Evolutionary conservation across 805 yeast genomes (phyloP).

Genomic region (Saccharomycopsis capsularis): DNA sequence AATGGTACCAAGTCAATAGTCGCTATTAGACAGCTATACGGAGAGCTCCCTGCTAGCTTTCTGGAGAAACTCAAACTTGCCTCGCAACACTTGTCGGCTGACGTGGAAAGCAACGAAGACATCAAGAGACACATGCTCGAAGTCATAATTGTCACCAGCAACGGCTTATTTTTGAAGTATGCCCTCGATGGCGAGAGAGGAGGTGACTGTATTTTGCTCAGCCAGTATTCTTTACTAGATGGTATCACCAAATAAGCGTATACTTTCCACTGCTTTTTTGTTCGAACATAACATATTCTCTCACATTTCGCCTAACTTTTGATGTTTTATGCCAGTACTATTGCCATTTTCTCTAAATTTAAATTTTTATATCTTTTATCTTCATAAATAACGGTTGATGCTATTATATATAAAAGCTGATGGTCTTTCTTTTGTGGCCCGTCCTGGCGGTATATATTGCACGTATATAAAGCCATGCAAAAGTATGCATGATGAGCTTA

Average conservation of each 20-base stretch:
- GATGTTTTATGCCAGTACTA: too few relatives aligned
- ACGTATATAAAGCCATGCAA: too few relatives aligned
- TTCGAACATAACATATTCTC: too few relatives aligned
- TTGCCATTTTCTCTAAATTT: too few relatives aligned
- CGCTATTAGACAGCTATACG: slow-evolving; percentile 32
- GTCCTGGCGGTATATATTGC: too few relatives aligned
- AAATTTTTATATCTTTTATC: too few relatives aligned
- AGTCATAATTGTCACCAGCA: slow-evolving; percentile 69
- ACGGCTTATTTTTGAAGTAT: slow-evolving; percentile 76
- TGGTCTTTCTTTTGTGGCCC: too few relatives aligned
- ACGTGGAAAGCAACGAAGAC: slow-evolving; percentile 24
- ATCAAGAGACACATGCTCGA: slow-evolving; percentile 31
- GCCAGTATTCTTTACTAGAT: slow-evolving; percentile 41
- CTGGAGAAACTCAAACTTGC: slow-evolving; percentile 5
- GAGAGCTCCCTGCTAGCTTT: slow-evolving; percentile 20
- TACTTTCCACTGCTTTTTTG: too few relatives aligned
- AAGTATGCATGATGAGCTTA: too few relatives aligned
- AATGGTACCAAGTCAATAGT: slow-evolving; percentile 41
- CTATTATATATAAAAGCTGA: too few relatives aligned
- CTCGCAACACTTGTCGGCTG: slow-evolving; percentile 22
- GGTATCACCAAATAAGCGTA: background rate
- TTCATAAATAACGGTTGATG: too few relatives aligned
- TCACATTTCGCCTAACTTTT: too few relatives aligned
- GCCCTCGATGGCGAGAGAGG: slow-evolving; percentile 81
- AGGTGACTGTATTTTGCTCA: slow-evolving; percentile 80